Evolutionary conservation across 2,329 filamentous ascomycete genomes (phyloP), one percentile per base, ranked within the genome.

Genomic region (Cladobotryum protrusum): DNA sequence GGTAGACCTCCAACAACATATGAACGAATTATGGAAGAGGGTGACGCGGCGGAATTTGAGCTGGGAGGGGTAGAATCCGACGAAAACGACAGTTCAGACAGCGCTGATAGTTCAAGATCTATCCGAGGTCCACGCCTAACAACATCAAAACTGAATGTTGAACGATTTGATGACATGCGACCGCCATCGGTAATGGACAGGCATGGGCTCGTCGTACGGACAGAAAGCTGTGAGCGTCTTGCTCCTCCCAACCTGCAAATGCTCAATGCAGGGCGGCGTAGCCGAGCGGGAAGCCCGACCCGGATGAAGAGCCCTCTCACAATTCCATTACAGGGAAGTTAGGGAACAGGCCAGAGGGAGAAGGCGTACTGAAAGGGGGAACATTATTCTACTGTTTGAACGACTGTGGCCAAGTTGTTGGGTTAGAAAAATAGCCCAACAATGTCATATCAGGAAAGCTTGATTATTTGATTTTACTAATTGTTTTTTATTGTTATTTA

Each of bases 1-100:
- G 79, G 78, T 13, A 76, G 79, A 5, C 69, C 65, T 45, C 68
- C 72, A 1, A 63, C 73, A 7, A 73, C 78, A 3, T 96, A 96
- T 62, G 91, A 96, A 63, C 83, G 89, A 29, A 85, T 96, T 3
- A 71, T 95, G 46, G 90, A 96, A 68, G 87, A 91, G 57, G 90
- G 87, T 12, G 79, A 82, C n/a, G 70, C 72, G 11, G 72, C 79
- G 48, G 85, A 89, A 39, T 92, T 95, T 62, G 91, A 96, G 63
- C 78, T 96, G 2, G 82, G 79, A 24, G 82, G 82, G 14, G 69
- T 81, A 8, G 80, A 83, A 29, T 83, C 82, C 1, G 78, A 82
- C 47, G 79, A 85, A 5, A 81, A 82, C 50, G 81, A 84, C 1
- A 73, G 76, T 58, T 85, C 82, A 0, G 83, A 87, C 60, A 77